Conservation (phyloP, 2,329 filamentous ascomycete species). For the Didymosphaeria variabile region DNA sequence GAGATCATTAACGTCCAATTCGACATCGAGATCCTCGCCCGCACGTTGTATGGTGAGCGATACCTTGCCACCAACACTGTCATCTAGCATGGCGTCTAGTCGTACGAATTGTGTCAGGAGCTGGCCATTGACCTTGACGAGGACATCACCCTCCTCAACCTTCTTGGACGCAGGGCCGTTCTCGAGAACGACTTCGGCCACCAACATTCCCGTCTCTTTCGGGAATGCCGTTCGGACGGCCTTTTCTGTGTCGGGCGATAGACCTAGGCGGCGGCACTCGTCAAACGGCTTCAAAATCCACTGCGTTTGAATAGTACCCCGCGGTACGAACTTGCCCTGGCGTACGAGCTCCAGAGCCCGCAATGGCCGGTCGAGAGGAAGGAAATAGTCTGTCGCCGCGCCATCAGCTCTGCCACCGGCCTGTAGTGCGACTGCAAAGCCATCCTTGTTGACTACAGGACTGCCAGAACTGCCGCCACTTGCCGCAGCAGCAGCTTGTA, state of each 20-base stretch:
- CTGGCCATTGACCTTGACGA: slow-evolving; percentile 92
- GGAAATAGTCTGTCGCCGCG: slow-evolving; percentile 96
- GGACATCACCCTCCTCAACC: slow-evolving; percentile 91
- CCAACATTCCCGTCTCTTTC: slow-evolving; percentile 94
- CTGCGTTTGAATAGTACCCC: slow-evolving; percentile 97
- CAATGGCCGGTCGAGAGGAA: slow-evolving; percentile 89
- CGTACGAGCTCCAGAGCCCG: slow-evolving; percentile 88
- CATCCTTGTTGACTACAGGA: slow-evolving; percentile 96
- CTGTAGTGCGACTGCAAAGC: slow-evolving; percentile 89
- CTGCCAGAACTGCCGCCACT: slow-evolving; percentile 98
- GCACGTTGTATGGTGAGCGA: slow-evolving; percentile 86
- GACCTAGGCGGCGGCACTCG: slow-evolving; percentile 88
- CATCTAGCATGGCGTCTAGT: slow-evolving; percentile 90
- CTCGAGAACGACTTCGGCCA: slow-evolving; percentile 93
- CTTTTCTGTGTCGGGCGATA: slow-evolving; percentile 86
- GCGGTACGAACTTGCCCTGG: slow-evolving; percentile 75
- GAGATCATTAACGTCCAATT: slow-evolving; percentile 85
- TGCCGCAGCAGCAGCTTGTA: slow-evolving; percentile 95
- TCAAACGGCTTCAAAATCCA: slow-evolving; percentile 98
- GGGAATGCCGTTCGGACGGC: slow-evolving; percentile 84
- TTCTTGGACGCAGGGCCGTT: slow-evolving; percentile 87
- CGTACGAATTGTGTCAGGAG: slow-evolving; percentile 92
- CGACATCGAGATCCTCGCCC: slow-evolving; percentile 84
- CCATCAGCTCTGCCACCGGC: slow-evolving; percentile 93
- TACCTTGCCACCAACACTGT: slow-evolving; percentile 81